Percentiles rank a stretch among this genome's conserved stretches.
Evolutionary conservation across 805 yeast species (phyloP).

Genomic region (Candida fluviatilis): DNA sequence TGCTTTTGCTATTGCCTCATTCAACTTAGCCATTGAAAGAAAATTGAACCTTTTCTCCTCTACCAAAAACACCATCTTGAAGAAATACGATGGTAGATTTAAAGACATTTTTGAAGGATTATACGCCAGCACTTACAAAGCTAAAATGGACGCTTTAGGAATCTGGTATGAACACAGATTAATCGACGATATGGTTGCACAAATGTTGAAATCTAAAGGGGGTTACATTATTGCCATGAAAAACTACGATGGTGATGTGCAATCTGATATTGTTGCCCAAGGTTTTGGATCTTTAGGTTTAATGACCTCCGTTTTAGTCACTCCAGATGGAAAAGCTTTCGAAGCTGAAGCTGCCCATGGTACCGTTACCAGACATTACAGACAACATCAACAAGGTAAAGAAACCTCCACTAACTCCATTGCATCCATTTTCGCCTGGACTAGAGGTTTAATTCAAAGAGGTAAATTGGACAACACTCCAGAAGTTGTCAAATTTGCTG

Average conservation of each 20-base stretch:
- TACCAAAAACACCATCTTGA: constrained; percentile 92
- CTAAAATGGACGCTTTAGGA: constrained; percentile 69
- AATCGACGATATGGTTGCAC: constrained; percentile 98
- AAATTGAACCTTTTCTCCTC: constrained; percentile 79
- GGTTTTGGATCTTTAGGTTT: constrained; percentile 96
- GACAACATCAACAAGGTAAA: constrained; percentile 94
- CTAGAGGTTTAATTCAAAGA: constrained; percentile 89
- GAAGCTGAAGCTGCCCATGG: constrained; percentile 99
- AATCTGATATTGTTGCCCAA: constrained; percentile 95
- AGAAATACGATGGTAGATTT: constrained; percentile 91
- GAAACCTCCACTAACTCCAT: constrained; percentile 97
- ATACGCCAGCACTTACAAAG: constrained; percentile 66
- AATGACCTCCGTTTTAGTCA: constrained; percentile 94
- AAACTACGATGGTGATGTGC: constrained; percentile 97
- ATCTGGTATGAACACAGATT: constrained; percentile 96
- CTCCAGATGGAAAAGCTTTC: constrained; percentile 96
- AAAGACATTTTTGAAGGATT: constrained; percentile 87
- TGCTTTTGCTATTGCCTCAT: constrained; percentile 92
- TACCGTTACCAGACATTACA: constrained; percentile 94
- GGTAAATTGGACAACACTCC: constrained; percentile 86
- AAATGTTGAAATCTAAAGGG: constrained; percentile 94
- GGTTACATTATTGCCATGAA: constrained; percentile 95
- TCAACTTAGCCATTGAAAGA: constrained; percentile 78
- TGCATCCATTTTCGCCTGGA: constrained; percentile 97
- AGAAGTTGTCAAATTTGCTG: constrained; percentile 77